Base-by-base conservation (phyloP, 2,329 filamentous ascomycete genomes). In the Stagonosporopsis cucurbitacearum region DNA sequence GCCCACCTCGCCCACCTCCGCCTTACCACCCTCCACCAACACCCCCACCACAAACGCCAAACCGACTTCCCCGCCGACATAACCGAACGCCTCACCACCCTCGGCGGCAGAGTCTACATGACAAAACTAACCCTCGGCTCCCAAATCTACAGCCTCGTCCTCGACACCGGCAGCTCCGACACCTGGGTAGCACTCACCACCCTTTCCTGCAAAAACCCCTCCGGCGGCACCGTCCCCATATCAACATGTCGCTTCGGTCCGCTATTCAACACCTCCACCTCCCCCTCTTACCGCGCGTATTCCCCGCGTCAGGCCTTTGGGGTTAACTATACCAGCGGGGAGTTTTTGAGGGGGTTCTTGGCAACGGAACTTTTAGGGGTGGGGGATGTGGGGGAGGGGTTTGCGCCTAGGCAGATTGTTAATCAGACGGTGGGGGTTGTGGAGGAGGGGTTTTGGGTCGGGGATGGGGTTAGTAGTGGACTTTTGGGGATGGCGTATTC, bases 41-140 rank as follows among this genome's bases (percentile, higher is more conserved):
- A n/a, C n/a, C n/a, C n/a, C n/a, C n/a, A n/a, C n/a, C n/a, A n/a
- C n/a, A 55, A 55, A 32, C 52, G 52, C 17, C 60, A 63, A 30
- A 46, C 28, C 12, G 49, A 51, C n/a, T 6, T 23, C 9, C 19
- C 42, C 7, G 62, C 56, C 6, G n/a, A 47, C 17, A 39, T 63
- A 28, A 57, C 66, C 35, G 62, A 68, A 44, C 35, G 55, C 23
- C 58, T 72, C 23, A 44, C 61, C 40, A 69, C 67, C 17, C 45
- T 71, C 1, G 65, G 64, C 6, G 66, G 69, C 13, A 59, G 69
- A 25, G 64, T 73, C 12, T 72, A 72, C 52, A 67, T 72, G 59
- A 64, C 64, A n/a, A 64, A 63, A 25, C 49, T 70, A n/a, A 66
- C 62, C 2, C 40, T 72, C 19, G 62, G 52, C 15, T 44, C 17